Conservation (phyloP, 257 asterid genomes). For the Solanum chilense region DNA sequence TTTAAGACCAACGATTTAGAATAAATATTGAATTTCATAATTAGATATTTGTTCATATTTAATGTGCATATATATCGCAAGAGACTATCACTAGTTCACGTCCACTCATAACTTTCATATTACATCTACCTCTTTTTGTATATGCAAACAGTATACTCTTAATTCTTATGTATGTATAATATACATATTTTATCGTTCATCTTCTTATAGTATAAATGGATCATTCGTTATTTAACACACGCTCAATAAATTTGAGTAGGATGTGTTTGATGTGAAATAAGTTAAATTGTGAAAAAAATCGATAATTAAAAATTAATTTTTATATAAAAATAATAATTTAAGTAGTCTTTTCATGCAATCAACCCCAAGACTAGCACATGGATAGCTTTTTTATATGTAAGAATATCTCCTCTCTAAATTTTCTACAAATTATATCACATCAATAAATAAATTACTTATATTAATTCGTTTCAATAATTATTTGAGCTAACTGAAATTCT, state of each 20-base stretch:
- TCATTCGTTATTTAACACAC: neutral
- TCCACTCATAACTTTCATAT: neutral
- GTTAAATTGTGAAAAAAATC: neutral
- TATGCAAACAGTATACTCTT: neutral
- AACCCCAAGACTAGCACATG: neutral
- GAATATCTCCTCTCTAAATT: no score
- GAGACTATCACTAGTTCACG: neutral
- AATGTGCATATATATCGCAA: neutral
- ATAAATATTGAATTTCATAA: neutral
- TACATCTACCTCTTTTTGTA: neutral
- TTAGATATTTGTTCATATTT: neutral
- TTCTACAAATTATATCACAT: no score
- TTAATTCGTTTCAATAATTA: no score
- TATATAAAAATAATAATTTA: neutral
- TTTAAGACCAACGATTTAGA: neutral
- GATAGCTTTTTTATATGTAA: no score
- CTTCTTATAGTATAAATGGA: neutral
- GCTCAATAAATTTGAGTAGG: neutral
- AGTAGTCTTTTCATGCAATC: neutral
- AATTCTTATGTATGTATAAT: no score
- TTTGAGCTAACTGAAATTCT: neutral
- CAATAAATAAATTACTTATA: no score
- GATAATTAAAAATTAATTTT: neutral
- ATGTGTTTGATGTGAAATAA: neutral
- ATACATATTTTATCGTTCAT: neutral